Conservation (phyloP, 345 rosid species). For the Acer negundo region DNA sequence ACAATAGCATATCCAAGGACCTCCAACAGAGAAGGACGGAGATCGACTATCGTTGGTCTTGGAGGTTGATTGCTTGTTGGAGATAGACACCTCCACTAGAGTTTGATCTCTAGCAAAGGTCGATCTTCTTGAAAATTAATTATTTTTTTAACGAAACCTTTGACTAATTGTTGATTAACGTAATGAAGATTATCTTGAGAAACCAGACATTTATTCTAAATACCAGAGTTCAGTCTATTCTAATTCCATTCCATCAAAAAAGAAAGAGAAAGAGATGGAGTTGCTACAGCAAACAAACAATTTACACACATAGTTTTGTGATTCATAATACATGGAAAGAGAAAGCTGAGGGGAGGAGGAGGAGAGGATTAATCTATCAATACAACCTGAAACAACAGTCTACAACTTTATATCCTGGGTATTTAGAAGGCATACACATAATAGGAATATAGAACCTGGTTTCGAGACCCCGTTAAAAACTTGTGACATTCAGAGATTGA, state of each 20-base stretch:
- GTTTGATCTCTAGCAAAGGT: too few relatives aligned
- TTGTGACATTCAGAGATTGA: conserved; percentile 4
- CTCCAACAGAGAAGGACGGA: too few relatives aligned
- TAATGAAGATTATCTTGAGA: background rate
- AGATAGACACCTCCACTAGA: too few relatives aligned
- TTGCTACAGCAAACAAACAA: conserved; percentile 13
- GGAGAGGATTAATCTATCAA: background rate
- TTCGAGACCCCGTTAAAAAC: conserved; percentile 1
- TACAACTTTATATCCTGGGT: background rate
- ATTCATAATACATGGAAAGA: conserved; percentile 14
- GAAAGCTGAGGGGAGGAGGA: background rate
- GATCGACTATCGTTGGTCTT: too few relatives aligned
- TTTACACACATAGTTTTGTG: conserved; percentile 7
- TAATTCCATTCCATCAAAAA: background rate
- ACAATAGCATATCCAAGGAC: too few relatives aligned
- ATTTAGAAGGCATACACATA: background rate
- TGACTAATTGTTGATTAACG: too few relatives aligned
- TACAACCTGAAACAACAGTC: background rate
- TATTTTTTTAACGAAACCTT: too few relatives aligned
- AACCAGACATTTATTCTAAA: background rate
- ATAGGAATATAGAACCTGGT: conserved; percentile 4
- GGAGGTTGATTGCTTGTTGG: too few relatives aligned
- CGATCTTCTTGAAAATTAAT: too few relatives aligned
- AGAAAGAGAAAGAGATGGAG: background rate
- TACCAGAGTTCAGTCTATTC: background rate